Base-by-base conservation (phyloP, 2,329 filamentous ascomycete genomes). In the Xylariaceae sp. region DNA sequence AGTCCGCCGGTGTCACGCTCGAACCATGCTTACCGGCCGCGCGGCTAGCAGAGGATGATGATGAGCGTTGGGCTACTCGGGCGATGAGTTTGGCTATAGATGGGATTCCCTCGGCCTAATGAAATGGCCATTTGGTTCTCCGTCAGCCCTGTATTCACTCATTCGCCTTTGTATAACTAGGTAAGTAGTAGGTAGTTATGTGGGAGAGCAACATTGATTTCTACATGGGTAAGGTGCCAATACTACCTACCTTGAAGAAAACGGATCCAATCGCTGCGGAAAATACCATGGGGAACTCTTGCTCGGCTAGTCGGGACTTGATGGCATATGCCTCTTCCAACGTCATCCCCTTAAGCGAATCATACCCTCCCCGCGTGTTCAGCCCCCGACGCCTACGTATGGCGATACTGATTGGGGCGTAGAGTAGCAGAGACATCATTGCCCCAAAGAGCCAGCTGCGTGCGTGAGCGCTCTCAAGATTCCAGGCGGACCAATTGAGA, bases 301-400 rank as follows among this genome's bases (percentile, higher is more conserved):
- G 48, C 48, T 60, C 56, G 4, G 57, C 50, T 11, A 62, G 39
- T 41, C 46, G 14, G 23, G 41, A 31, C 33, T 62, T 60, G 33
- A 62, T 55, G 16, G 8, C 28, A 28, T 62, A 58, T 6, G 60
- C 60, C 31, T 62, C 57, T 14, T 62, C 49, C 12, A 62, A 16
- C 2, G 60, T 61, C 60, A 62, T 58, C 2, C 14, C 43, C 26
- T 19, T 16, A 9, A 46, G 24, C 5, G 26, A 7, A 6, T 14
- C 16, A 4, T 33, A 6, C 0, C 14, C 14, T 17, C 43, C 48
- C 11, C 12, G 34, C 14, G 16, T 7, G 1, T 19, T 12, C 16
- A 3, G 31, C 16, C 16, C 21, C 24, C 56, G 36, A 11, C 21
- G 21, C 45, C 37, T 39, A 6, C 53, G 43, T 34, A 45, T 16